Percentiles rank a stretch among this genome's conserved stretches.
Conservation (phyloP, 177 flowering plant species). For the Telopea speciosissima region DNA sequence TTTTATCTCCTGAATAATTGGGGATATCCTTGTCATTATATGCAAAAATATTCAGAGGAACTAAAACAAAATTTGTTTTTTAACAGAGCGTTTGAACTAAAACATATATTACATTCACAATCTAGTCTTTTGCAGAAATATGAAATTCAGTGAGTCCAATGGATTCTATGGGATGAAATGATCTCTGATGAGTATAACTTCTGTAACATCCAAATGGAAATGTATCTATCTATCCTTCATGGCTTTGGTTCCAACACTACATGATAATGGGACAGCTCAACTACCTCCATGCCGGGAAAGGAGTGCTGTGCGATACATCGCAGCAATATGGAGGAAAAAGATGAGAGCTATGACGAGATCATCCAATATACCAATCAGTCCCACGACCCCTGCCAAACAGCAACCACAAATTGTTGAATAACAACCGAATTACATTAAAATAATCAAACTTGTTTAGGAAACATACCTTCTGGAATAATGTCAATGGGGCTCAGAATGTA, state of each 20-base stretch:
- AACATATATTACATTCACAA: not conserved
- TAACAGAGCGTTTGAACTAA: too few relatives aligned
- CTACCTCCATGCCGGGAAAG: slow-evolving; percentile 69
- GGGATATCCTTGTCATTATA: too few relatives aligned
- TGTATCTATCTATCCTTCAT: not conserved
- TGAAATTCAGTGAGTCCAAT: too few relatives aligned
- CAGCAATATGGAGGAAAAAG: slow-evolving; percentile 74
- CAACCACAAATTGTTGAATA: not conserved
- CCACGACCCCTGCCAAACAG: slow-evolving; percentile 46
- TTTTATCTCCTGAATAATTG: too few relatives aligned
- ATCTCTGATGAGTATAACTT: not conserved
- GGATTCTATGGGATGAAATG: not conserved
- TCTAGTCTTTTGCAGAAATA: too few relatives aligned
- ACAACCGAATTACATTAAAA: not conserved
- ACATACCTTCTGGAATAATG: slow-evolving; percentile 88
- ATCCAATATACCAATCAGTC: slow-evolving; percentile 72
- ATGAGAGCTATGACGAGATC: slow-evolving; percentile 61
- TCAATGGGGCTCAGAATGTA: slow-evolving; percentile 83
- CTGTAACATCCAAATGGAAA: not conserved
- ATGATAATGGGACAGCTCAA: slow-evolving; percentile 11
- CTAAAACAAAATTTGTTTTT: too few relatives aligned
- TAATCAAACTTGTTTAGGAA: not conserved
- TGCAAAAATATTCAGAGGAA: too few relatives aligned
- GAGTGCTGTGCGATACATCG: slow-evolving; percentile 75
- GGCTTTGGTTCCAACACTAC: not conserved